Evolutionary conservation across 306 rosid genomes (phyloP).

Genomic region (Vigna hirtella): DNA sequence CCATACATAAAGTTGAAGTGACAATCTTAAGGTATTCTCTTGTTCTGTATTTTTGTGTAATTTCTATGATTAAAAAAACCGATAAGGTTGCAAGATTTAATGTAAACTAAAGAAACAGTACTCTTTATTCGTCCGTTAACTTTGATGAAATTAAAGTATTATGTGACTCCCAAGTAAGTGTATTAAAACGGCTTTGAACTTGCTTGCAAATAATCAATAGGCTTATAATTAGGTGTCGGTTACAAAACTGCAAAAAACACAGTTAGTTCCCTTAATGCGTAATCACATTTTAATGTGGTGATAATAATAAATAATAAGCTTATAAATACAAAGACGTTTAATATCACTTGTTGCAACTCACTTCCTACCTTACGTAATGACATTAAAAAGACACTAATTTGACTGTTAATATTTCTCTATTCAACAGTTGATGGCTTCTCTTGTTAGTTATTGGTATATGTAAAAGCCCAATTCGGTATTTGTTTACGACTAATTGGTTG

Average conservation of each 20-base stretch:
- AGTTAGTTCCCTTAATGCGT: neutral
- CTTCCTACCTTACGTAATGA: neutral
- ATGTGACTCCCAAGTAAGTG: slow-evolving; percentile 27
- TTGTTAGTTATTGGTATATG: neutral
- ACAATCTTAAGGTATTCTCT: slow-evolving; percentile 3
- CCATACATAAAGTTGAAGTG: slow-evolving; percentile 21
- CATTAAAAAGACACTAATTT: neutral
- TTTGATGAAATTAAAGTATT: slow-evolving; percentile 34
- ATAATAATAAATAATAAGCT: neutral
- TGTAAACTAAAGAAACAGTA: neutral
- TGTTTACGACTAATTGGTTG: neutral
- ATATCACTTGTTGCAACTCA: neutral
- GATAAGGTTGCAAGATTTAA: slow-evolving; percentile 17
- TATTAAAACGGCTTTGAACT: slow-evolving; percentile 17
- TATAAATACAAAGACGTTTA: neutral
- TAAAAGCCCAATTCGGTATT: neutral
- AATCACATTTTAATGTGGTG: neutral
- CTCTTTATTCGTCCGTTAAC: slow-evolving; percentile 35
- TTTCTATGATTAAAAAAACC: slow-evolving; percentile 1
- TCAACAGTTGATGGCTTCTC: slow-evolving; percentile 18
- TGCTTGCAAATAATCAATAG: slow-evolving; percentile 28
- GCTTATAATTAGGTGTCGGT: slow-evolving; percentile 35
- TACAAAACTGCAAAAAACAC: neutral
- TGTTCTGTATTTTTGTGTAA: neutral
- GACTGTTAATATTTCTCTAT: neutral